Percentiles rank a stretch among this genome's conserved stretches.
Conservation (phyloP, 2,329 filamentous ascomycete genomes). For the Sclerotinia borealis region DNA sequence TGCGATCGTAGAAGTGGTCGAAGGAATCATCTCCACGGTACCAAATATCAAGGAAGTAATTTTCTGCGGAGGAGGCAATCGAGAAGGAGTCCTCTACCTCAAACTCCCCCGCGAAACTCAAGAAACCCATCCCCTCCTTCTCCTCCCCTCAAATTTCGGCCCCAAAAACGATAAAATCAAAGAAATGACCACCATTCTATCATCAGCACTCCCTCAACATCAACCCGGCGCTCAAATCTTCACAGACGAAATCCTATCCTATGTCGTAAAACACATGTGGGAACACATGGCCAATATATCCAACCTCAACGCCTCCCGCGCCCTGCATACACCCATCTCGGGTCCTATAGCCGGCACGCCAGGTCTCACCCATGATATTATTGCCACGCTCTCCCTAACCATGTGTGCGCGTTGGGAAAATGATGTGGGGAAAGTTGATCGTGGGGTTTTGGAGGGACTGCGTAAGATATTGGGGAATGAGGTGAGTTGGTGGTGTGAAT, state of each 20-base stretch:
- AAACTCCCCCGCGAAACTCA: constrained; percentile 54
- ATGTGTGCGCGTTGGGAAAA: constrained; percentile 71
- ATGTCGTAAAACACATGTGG: constrained; percentile 48
- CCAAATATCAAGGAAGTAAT: constrained; percentile 66
- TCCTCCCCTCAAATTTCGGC: constrained; percentile 28
- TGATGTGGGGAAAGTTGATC: constrained; percentile 46
- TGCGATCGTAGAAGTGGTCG: constrained; percentile 75
- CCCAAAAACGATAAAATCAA: constrained; percentile 34
- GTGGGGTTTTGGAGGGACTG: constrained; percentile 21
- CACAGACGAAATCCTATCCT: constrained; percentile 39
- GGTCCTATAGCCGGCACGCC: constrained; percentile 59
- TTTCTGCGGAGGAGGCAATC: constrained; percentile 83
- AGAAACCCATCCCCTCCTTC: constrained; percentile 56
- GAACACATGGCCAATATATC: constrained; percentile 42
- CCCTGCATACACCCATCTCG: constrained; percentile 65
- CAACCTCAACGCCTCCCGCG: constrained; percentile 56
- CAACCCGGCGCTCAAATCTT: constrained; percentile 34
- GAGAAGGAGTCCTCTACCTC: constrained; percentile 76
- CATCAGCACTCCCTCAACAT: constrained; percentile 16
- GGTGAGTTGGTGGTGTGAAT: constrained; percentile 30
- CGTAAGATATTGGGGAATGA: constrained; percentile 25
- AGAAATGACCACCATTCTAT: constrained; percentile 13
- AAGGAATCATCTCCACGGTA: constrained; percentile 63
- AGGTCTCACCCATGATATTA: constrained; percentile 65
- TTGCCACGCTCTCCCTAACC: constrained; percentile 65